Evolutionary conservation across 495 filamentous ascomycete genomes (phyloP), one percentile per base, ranked within the genome.

Genomic region (Terfezia boudieri): DNA sequence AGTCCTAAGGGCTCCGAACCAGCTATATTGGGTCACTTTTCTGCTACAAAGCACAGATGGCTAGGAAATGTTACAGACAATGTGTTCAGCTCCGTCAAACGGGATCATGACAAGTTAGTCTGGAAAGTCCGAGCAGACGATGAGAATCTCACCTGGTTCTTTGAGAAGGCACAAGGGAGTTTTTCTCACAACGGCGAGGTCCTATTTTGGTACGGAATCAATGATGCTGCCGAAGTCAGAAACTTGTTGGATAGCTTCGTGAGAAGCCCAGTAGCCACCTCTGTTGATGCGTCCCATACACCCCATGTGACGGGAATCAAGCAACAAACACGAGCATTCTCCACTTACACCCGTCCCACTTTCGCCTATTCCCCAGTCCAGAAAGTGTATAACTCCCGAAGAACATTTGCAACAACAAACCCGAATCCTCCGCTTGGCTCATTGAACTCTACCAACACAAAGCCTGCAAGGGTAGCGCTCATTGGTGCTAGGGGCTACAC

Each of bases 81-180:
- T 66, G 83, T 96, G 52, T 94, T 98, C 67, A 80, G 83, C 51
- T 78, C 82, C 53, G 82, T 98, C 64, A 86, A 87, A 72, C 92
- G 89, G 69, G 88, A 95, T 62, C 84, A 85, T 66, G 79, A 84
- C 57, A 87, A 81, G 70, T 76, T 96, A 53, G 80, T 88, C 37
- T 98, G 90, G 89, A 94, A 86, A n/a, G 90, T 95, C 46, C 87
- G 85, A 71, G 82, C 86, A 61, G 84, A 90, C 57, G 90, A 98
- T 58, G 92, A 96, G 74, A 96, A 96, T 67, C 73, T 98, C 61
- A 86, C 84, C 32, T 98, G 90, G 90, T 96, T 96, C 73, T 94
- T 92, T 58, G 89, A 94, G 70, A 94, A 94, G 73, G 83, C 90
- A 9, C 85, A 94, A 57, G 92, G 92, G 50, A 93, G 84, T 68